These are phyloP conservation scores for Claviceps fusiformis DNA, from an alignment of 2,329 filamentous ascomycete genomes.

Conservation along the genomic window DNA sequence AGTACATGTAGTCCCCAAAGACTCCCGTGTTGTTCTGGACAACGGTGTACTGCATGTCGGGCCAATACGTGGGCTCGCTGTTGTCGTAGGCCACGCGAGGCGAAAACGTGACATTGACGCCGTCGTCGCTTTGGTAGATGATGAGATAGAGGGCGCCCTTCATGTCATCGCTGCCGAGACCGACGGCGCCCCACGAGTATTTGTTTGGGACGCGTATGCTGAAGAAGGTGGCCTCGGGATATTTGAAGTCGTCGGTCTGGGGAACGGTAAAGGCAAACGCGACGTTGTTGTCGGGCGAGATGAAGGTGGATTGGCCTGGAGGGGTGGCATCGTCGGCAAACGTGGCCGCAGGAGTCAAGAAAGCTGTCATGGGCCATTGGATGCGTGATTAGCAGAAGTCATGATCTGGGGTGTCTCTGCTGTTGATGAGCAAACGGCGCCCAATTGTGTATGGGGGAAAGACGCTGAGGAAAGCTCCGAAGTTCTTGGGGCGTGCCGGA, in stretches of 20 bases:
- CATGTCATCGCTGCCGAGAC: constrained; percentile 39
- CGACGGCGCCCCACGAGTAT: constrained; percentile 40
- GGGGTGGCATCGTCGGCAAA: constrained; percentile 17
- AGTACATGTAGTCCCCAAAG: constrained; percentile 29
- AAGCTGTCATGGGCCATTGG: constrained; percentile 6
- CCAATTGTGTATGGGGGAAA: background rate
- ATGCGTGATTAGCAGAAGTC: background rate
- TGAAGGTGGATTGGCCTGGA: constrained; percentile 27
- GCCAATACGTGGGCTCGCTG: constrained; percentile 36
- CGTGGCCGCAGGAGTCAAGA: constrained; percentile 11
- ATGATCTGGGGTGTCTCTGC: too few species aligned
- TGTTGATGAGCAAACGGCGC: too few species aligned
- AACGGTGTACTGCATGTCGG: constrained; percentile 28
- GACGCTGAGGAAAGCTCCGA: background rate
- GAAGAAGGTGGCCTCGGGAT: constrained; percentile 29
- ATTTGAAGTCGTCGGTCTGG: constrained; percentile 28
- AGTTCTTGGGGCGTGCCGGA: background rate
- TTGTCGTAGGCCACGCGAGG: constrained; percentile 37
- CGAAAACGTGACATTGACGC: constrained; percentile 40
- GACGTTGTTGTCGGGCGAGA: constrained; percentile 28
- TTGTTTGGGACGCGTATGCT: constrained; percentile 32
- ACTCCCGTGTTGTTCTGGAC: constrained; percentile 33
- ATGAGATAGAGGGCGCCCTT: constrained; percentile 38
- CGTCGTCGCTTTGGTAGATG: constrained; percentile 34
- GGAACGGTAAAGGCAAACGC: constrained; percentile 39